These are phyloP conservation scores for Annulohypoxylon bovei DNA, from an alignment of 495 filamentous ascomycete species.

Conservation along the genomic window DNA sequence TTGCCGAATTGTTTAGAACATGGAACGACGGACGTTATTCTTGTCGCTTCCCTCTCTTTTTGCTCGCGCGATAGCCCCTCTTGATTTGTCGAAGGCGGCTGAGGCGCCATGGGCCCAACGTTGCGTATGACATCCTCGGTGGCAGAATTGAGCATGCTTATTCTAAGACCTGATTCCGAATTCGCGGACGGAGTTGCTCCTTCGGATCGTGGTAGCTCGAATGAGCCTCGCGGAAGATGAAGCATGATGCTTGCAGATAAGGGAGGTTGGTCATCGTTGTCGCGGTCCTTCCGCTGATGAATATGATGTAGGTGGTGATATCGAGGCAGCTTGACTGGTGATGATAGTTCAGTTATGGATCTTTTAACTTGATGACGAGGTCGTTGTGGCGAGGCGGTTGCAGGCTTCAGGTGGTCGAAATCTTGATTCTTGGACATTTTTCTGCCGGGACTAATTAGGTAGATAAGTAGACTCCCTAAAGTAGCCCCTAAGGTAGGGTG, in stretches of 20 bases:
- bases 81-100: slow-evolving; percentile 35
- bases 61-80: slow-evolving; percentile 53
- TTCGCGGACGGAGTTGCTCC: slow-evolving; percentile 55
- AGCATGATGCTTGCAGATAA: slow-evolving; percentile 42
- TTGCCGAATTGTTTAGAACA: background rate
- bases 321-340: slow-evolving; percentile 57
- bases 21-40: slow-evolving; percentile 51
- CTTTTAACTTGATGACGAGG: slow-evolving; percentile 60
- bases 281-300: slow-evolving; percentile 55
- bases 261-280: slow-evolving; percentile 49
- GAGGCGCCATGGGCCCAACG: slow-evolving; percentile 2
- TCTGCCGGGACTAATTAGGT: background rate
- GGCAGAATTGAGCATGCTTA: slow-evolving; percentile 51
- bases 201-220: slow-evolving; percentile 54
- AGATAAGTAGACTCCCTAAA: background rate
- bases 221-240: slow-evolving; percentile 46
- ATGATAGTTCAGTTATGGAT: slow-evolving; percentile 61
- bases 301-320: slow-evolving; percentile 54
- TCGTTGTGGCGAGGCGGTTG: slow-evolving; percentile 50
- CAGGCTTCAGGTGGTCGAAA: slow-evolving; percentile 39
- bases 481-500: slow-evolving; percentile 24
- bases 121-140: slow-evolving; percentile 42
- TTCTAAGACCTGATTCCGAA: slow-evolving; percentile 53
- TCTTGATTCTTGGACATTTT: slow-evolving; percentile 53
- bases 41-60: slow-evolving; percentile 52